Percentiles rank a stretch among this genome's conserved stretches.
phyloP scores from a whole-genome alignment of 495 filamentous ascomycete species.

The Penicillium antarcticum region DNA sequence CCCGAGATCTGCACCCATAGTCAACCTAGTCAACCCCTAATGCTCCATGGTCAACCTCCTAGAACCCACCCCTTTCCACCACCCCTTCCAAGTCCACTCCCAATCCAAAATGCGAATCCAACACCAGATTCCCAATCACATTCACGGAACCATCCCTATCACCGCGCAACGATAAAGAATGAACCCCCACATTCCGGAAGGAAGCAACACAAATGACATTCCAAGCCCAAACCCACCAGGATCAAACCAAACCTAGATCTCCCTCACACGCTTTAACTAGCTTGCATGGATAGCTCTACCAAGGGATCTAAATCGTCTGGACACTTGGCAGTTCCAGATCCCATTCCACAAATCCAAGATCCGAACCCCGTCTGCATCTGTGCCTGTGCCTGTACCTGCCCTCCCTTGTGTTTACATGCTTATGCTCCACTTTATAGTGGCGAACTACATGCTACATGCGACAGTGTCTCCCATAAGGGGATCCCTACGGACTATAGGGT shows the following conservation, averaged over 20 bases:
- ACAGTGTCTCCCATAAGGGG: too few species aligned
- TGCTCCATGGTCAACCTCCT: too few species aligned
- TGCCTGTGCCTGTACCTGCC: slow-evolving; percentile 5
- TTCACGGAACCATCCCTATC: background rate
- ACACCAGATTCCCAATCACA: too few species aligned
- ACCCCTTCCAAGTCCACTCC: too few species aligned
- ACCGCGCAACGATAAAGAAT: slow-evolving; percentile 11
- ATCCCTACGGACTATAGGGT: too few species aligned
- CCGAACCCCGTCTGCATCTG: slow-evolving; percentile 10
- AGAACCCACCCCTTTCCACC: too few species aligned
- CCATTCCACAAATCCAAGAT: slow-evolving; percentile 21
- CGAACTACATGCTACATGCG: too few species aligned
- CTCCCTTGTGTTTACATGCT: slow-evolving; percentile 12
- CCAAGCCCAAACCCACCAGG: background rate
- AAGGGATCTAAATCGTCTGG: background rate
- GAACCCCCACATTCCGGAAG: slow-evolving; percentile 16
- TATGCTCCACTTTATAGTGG: background rate
- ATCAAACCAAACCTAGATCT: background rate
- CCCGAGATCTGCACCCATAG: too few species aligned
- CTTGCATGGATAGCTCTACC: background rate
- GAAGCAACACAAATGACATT: slow-evolving; percentile 12
- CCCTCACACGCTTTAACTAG: background rate
- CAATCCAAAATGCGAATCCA: too few species aligned
- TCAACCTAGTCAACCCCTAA: too few species aligned
- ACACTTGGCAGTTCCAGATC: background rate